Conservation (phyloP, 2,329 filamentous ascomycete species). For the Penicillium sp. region DNA sequence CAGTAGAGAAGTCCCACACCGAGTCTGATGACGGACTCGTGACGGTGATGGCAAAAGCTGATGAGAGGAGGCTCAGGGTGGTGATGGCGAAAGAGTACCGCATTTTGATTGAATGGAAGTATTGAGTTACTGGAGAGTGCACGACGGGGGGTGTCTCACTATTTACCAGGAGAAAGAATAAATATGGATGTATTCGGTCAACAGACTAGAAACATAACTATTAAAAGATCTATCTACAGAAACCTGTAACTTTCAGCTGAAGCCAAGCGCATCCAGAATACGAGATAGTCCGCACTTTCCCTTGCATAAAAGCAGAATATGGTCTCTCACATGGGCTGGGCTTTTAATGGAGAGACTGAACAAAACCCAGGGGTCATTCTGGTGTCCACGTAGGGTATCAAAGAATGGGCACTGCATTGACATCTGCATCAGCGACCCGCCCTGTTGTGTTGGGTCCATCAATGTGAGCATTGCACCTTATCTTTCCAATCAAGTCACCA, state of each 20-base stretch:
- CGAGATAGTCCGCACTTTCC: slow-evolving; percentile 1
- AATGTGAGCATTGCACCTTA: neutral
- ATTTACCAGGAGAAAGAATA: neutral
- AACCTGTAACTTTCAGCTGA: neutral
- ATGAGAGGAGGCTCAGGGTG: slow-evolving; percentile 6
- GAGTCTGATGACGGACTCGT: slow-evolving; percentile 9
- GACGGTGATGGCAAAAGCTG: slow-evolving; percentile 11
- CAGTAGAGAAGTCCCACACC: slow-evolving; percentile 12
- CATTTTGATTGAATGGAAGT: slow-evolving; percentile 8
- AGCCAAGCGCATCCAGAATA: slow-evolving; percentile 4
- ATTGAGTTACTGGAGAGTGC: neutral
- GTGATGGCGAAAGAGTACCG: slow-evolving; percentile 7
- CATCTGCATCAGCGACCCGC: neutral
- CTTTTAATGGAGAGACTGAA: slow-evolving; percentile 6
- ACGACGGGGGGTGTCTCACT: neutral
- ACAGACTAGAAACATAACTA: neutral
- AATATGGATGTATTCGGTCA: neutral
- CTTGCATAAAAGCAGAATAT: slow-evolving; percentile 6
- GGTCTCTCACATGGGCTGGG: slow-evolving; percentile 2
- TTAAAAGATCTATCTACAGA: neutral
- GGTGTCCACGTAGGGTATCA: neutral
- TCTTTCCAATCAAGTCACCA: neutral
- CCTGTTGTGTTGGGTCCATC: neutral
- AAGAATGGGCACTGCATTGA: neutral
- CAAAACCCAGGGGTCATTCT: neutral